Base-by-base conservation (phyloP, 345 rosid genomes). In the Iberis pinnata region DNA sequence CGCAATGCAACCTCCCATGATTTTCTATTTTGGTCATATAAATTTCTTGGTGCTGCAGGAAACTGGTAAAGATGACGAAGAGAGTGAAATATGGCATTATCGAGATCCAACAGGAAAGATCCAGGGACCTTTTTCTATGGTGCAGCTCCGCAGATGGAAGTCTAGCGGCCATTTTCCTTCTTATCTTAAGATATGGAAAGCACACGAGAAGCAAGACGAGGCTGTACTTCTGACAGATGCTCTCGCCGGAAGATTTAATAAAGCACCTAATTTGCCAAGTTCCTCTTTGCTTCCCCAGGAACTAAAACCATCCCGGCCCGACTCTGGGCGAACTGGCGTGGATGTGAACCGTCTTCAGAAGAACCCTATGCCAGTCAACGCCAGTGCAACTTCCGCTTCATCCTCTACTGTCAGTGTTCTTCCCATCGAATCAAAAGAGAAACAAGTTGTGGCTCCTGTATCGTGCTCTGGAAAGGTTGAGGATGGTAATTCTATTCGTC, bases 121-220 rank as follows among this genome's bases (percentile, higher is more conserved):
- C 68, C 98, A 85, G 61, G 98, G 98, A 40, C 97, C 98, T 26
- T 92, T 92, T 75, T 18, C 83, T 33, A 56, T 88, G 83, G 54
- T 48, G 61, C 81, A 75, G 65, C 71, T 92, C 54, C 82, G 82
- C 26, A 81, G 75, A 69, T 92, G 98, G 98, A 80, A 75, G 50
- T 43, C 52, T 38, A 65, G 60, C 58, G 83, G 89, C 53, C 83
- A 71, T 69, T 92, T 92, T 41, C 97, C 99, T n/a, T 54, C 46
- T 58, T 68, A 75, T 68, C 70, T 83, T 38, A 77, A 64, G 71
- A 83, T 92, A 52, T 92, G 99, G 99, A 81, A 72, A 69, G 60
- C 29, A 48, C 69, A 70, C 67, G 81, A 79, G 65, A 76, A 63
- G 64, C 82, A 73, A 63, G 80, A 78, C 18, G 78, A 77, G 54